These are phyloP conservation scores for Seminavis robusta DNA, from an alignment of 108 stramenopile genomes.

Conservation along the genomic window DNA sequence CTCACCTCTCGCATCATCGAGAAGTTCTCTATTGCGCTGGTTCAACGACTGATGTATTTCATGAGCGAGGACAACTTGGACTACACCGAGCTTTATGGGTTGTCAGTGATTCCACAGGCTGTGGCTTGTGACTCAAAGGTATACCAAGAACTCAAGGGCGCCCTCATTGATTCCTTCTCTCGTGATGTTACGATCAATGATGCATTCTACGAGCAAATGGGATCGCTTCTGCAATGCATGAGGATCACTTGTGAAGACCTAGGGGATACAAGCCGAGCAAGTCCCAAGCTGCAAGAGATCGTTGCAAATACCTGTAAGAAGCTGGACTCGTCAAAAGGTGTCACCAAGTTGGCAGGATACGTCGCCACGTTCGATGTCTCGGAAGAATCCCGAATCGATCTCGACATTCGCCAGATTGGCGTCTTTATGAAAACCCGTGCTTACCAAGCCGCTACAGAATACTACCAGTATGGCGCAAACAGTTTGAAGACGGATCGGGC, in stretches of 20 bases:
- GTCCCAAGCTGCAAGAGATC: constrained; percentile 17
- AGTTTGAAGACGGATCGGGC: neutral
- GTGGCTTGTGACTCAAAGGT: constrained; percentile 27
- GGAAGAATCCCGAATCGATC: constrained; percentile 39
- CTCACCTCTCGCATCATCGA: constrained; percentile 39
- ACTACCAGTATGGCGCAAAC: constrained; percentile 61
- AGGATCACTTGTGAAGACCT: constrained; percentile 41
- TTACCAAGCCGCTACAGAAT: constrained; percentile 42
- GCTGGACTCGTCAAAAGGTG: constrained; percentile 5
- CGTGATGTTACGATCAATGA: constrained; percentile 3
- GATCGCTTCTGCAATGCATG: constrained; percentile 34
- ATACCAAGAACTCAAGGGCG: constrained; percentile 10
- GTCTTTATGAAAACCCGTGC: constrained; percentile 36
- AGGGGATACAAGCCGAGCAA: constrained; percentile 5
- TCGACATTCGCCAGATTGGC: constrained; percentile 46
- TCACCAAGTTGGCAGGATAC: constrained; percentile 33
- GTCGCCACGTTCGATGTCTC: constrained; percentile 29
- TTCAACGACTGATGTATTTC: constrained; percentile 51
- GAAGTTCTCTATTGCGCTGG: constrained; percentile 48
- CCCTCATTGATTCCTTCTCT: constrained; percentile 9
- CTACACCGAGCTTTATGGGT: constrained; percentile 44
- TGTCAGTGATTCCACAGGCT: constrained; percentile 41
- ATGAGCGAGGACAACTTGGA: constrained; percentile 36
- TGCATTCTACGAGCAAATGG: constrained; percentile 18
- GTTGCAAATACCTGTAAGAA: constrained; percentile 9